These are phyloP conservation scores for Colletotrichum gloeosporioides DNA, from an alignment of 2,329 filamentous ascomycete species.

Conservation along the genomic window DNA sequence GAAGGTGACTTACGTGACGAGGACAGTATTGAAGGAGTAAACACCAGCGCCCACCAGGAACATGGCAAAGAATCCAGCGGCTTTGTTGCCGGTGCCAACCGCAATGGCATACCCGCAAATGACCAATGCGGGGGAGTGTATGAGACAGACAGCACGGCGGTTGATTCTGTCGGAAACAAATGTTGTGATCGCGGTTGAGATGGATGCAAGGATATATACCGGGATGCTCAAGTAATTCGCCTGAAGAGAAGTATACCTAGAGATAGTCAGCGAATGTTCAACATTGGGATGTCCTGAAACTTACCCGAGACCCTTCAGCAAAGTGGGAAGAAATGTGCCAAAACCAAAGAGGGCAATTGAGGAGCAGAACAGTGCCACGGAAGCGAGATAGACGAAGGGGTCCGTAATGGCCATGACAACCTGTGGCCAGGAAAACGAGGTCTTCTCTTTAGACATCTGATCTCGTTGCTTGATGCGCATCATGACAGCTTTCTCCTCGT, in stretches of 20 bases:
- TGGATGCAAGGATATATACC: constrained; percentile 20
- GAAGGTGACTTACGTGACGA: not conserved
- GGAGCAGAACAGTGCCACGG: constrained; percentile 33
- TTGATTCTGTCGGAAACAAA: constrained; percentile 34
- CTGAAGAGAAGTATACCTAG: constrained; percentile 12
- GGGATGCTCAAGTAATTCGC: constrained; percentile 26
- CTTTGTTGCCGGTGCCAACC: constrained; percentile 29
- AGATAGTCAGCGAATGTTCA: not conserved
- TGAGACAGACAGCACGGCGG: constrained; percentile 33
- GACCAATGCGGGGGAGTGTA: constrained; percentile 32
- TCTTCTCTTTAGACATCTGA: constrained; percentile 31
- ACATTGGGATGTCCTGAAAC: not conserved
- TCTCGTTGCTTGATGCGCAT: constrained; percentile 28
- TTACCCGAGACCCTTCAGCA: constrained; percentile 10
- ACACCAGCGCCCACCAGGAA: constrained; percentile 28
- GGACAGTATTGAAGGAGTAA: not conserved
- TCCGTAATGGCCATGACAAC: constrained; percentile 31
- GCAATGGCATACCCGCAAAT: constrained; percentile 36
- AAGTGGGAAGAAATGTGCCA: constrained; percentile 29
- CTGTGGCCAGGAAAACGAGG: constrained; percentile 27
- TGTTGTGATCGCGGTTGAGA: constrained; percentile 10
- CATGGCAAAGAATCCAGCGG: constrained; percentile 37
- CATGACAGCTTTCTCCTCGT: constrained; percentile 40
- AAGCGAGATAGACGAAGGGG: constrained; percentile 30
- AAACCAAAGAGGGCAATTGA: constrained; percentile 34